Conservation (phyloP, 495 filamentous ascomycete genomes). For the Elaphomyces granulatus region DNA sequence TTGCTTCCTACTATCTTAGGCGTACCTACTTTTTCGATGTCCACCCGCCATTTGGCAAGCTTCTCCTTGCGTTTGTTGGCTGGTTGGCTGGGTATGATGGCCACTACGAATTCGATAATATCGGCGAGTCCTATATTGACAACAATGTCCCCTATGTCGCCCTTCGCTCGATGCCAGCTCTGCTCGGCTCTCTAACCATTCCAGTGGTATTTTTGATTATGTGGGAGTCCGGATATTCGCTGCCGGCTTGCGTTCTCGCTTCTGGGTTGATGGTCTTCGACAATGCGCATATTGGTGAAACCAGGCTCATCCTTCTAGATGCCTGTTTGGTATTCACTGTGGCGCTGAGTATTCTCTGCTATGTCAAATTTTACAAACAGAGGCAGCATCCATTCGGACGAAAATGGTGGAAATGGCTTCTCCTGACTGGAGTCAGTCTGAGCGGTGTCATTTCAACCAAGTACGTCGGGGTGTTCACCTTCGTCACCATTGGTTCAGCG, state of each 20-base stretch:
- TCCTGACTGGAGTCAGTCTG: conserved; percentile 82
- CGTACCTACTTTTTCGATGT: conserved; percentile 99
- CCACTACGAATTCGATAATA: conserved; percentile 96
- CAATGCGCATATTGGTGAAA: conserved; percentile 97
- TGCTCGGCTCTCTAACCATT: conserved; percentile 83
- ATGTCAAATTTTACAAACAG: conserved; percentile 96
- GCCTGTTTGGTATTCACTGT: conserved; percentile 88
- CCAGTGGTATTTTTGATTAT: conserved; percentile 93
- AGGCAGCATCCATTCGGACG: conserved; percentile 76
- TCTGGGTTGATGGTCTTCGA: conserved; percentile 85
- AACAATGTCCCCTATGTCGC: conserved; percentile 97
- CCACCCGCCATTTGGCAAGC: conserved; percentile 82
- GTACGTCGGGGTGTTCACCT: conserved; percentile 93
- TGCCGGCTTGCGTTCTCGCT: conserved; percentile 81
- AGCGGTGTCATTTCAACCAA: conserved; percentile 98
- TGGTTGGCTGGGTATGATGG: conserved; percentile 95
- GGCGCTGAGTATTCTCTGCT: conserved; percentile 83
- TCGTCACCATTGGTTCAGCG: conserved; percentile 89
- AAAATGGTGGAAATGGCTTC: conserved; percentile 99
- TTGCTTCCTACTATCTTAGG: conserved; percentile 93
- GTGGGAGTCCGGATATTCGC: conserved; percentile 97
- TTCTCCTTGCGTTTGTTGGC: conserved; percentile 68
- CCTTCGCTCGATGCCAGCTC: conserved; percentile 84
- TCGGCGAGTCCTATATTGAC: conserved; percentile 92
- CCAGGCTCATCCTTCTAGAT: conserved; percentile 86